Percentiles rank a stretch among this genome's conserved stretches.
These are phyloP conservation scores for Plasmodium malariae DNA, from an alignment of 169 alveolate species.

Conservation along the genomic window DNA sequence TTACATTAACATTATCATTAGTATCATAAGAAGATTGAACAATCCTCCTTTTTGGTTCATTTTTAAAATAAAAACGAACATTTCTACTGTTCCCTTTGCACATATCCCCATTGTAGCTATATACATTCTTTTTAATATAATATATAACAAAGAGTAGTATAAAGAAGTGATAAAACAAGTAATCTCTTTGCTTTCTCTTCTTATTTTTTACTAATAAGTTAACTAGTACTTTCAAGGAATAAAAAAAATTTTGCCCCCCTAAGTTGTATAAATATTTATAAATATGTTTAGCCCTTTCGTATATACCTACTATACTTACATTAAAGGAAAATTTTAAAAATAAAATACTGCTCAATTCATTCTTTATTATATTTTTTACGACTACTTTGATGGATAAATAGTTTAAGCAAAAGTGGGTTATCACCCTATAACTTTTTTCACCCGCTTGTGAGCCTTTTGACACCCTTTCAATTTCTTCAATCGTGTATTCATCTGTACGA, in stretches of 20 bases:
- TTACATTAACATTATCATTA: no score
- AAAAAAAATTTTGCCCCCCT: conserved; percentile 13
- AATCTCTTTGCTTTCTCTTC: neutral
- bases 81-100: no score
- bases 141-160: conserved; percentile 7
- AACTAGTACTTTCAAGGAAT: conserved; percentile 12
- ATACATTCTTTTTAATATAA: conserved; percentile 3
- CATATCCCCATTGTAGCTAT: no score
- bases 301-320: neutral
- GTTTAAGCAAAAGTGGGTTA: conserved; percentile 9
- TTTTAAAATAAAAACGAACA: neutral
- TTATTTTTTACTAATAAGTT: neutral
- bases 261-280: neutral
- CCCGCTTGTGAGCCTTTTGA: neutral
- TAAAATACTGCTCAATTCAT: conserved; percentile 44
- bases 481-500: neutral
- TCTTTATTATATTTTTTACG: conserved; percentile 4
- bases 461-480: neutral
- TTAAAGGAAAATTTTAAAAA: conserved; percentile 12
- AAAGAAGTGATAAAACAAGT: conserved; percentile 36
- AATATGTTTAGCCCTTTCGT: conserved; percentile 30
- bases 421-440: neutral
- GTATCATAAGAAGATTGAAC: no score
- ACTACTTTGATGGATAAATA: conserved; percentile 12
- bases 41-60: neutral